A percentile compares a stretch with the other conserved stretches of the same genome.
Evolutionary conservation across 108 stramenopile species (phyloP).

Genomic region (Skeletonema costatum): DNA sequence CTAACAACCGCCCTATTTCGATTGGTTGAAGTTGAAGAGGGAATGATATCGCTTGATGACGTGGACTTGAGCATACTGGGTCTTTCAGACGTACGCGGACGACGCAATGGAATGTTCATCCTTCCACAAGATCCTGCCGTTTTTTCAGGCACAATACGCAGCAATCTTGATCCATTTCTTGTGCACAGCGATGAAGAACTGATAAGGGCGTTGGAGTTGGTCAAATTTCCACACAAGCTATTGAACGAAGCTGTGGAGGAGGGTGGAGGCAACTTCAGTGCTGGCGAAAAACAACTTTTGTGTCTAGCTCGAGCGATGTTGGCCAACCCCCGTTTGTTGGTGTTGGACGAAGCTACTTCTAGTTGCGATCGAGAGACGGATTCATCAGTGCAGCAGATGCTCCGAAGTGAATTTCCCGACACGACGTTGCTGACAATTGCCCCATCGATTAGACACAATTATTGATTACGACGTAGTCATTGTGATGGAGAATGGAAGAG

Average conservation of each 20-base stretch:
- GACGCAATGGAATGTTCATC: conserved; percentile 74
- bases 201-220: conserved; percentile 68
- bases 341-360: conserved; percentile 51
- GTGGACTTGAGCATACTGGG: conserved; percentile 69
- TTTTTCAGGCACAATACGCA: conserved; percentile 87
- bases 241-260: conserved; percentile 71
- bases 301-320: conserved; percentile 67
- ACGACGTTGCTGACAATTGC: conserved; percentile 91
- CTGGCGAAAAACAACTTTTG: conserved; percentile 92
- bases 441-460: conserved; percentile 87
- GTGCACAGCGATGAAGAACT: conserved; percentile 70
- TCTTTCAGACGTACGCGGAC: conserved; percentile 78
- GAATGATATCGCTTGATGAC: conserved; percentile 82
- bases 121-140: conserved; percentile 98
- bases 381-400: conserved; percentile 75
- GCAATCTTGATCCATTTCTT: conserved; percentile 77
- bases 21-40: conserved; percentile 81
- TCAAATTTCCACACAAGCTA: conserved; percentile 22
- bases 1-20: conserved; percentile 83
- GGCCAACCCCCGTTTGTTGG: conserved; percentile 33
- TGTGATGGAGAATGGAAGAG: conserved; percentile 87
- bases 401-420: conserved; percentile 68
- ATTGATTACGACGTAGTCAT: conserved; percentile 90
- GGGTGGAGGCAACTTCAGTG: conserved; percentile 87
- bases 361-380: conserved; percentile 58